Base-by-base conservation (phyloP, 2,329 filamentous ascomycete genomes). In the Huntiella omanensis region DNA sequence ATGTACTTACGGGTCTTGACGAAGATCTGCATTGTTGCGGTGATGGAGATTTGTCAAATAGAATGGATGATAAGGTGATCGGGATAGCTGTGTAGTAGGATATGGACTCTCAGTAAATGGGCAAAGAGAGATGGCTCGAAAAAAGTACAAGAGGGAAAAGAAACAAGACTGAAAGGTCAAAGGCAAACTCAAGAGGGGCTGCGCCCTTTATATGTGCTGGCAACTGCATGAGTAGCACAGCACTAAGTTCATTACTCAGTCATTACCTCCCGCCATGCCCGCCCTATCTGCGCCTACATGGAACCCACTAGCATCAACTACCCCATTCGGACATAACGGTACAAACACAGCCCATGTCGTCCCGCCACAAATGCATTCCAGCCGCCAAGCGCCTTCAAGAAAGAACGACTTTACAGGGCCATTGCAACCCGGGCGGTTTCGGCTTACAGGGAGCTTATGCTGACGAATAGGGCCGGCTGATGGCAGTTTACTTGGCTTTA, bases 1-100 rank as follows among this genome's bases (percentile, higher is more conserved):
- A n/a, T 36, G 33, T 57, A 80, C 80, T 74, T 71, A 85, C 80
- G 75, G 57, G 86, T 94, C 80, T 94, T 94, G 59, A 94, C 87
- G 67, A 94, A 95, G 73, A 95, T 94, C 75, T 94, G 87, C 87
- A 94, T 92, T 45, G 43, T 53, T 43, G 33, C 51, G 6, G 22
- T 41, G 43, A 44, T 51, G 40, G 43, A 41, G 49, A 44, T 17
- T 19, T 13, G 19, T 35, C 4, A 19, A 33, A 42, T 22, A 47
- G 45, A 43, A 22, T 42, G 28, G 35, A 46, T 33, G 46, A 45
- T 22, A 49, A 35, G 46, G 40, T 13, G 40, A 48, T 34, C 46
- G 44, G 48, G 43, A 46, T 47, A 34, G 35, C 52, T 49, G 49
- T 45, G 48, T 32, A 45, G 45, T 43, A 32, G 43, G 33, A 48